Evolutionary conservation across 1,284 basidiomycete genomes (phyloP).

Genomic region (Takashimella tepidaria): DNA sequence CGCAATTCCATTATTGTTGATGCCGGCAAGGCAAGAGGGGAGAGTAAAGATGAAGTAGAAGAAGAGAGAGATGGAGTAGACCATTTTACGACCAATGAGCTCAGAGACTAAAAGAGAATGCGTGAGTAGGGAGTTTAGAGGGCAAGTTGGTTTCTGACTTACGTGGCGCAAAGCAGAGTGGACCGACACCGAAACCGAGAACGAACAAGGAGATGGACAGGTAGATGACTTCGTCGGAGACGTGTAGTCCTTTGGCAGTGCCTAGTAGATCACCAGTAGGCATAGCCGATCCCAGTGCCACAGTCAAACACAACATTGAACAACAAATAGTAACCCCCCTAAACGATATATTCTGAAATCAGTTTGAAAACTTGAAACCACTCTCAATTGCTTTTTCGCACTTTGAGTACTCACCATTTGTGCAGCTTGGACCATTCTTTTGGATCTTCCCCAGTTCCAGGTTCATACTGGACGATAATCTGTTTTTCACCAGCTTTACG

Average conservation of each 20-base stretch:
- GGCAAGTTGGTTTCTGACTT: slow-evolving; percentile 8
- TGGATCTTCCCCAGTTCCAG: slow-evolving; percentile 27
- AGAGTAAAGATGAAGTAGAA: slow-evolving; percentile 50
- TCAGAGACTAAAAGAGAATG: slow-evolving; percentile 31
- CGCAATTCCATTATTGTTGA: slow-evolving; percentile 39
- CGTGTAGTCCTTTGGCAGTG: slow-evolving; percentile 41
- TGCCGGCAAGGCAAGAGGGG: slow-evolving; percentile 46
- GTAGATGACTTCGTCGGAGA: slow-evolving; percentile 46
- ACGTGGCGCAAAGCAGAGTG: slow-evolving; percentile 46
- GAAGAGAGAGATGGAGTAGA: slow-evolving; percentile 47
- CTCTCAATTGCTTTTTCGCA: background rate
- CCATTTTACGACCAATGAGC: slow-evolving; percentile 42
- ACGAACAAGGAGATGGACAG: slow-evolving; percentile 50
- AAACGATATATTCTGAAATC: too few relatives aligned
- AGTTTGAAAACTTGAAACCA: slow-evolving; percentile 20
- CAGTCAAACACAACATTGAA: slow-evolving; percentile 32
- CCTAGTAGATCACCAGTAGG: slow-evolving; percentile 48
- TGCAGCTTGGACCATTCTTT: slow-evolving; percentile 30
- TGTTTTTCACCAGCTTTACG: slow-evolving; percentile 18
- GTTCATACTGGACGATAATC: slow-evolving; percentile 31
- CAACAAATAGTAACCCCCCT: slow-evolving; percentile 29
- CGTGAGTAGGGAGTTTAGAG: slow-evolving; percentile 8
- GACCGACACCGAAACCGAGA: slow-evolving; percentile 49
- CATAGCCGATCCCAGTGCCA: slow-evolving; percentile 49
- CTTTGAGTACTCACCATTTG: slow-evolving; percentile 39